A percentile compares a stretch with the other conserved stretches of the same genome.
Evolutionary conservation across 1,284 basidiomycete species (phyloP).

Genomic region (Hemileia vastatrix): DNA sequence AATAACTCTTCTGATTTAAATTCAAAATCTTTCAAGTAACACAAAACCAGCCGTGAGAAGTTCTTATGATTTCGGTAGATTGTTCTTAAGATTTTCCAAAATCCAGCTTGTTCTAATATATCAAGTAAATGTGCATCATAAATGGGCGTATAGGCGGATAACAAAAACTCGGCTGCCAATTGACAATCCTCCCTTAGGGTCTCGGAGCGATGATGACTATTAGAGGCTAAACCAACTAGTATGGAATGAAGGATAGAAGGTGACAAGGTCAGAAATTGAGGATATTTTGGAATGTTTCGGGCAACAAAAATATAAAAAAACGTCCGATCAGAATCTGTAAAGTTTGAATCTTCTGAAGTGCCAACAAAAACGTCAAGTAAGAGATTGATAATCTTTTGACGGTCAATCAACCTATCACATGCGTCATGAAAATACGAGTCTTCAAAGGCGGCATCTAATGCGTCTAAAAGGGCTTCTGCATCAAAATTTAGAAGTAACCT

Average conservation of each 20-base stretch:
- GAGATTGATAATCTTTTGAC: conserved; percentile 74
- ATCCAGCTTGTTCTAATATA: conserved; percentile 71
- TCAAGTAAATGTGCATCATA: conserved; percentile 51
- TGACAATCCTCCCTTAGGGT: conserved; percentile 79
- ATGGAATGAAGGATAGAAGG: conserved; percentile 63
- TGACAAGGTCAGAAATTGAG: conserved; percentile 68
- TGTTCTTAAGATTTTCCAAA: conserved; percentile 75
- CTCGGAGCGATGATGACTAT: conserved; percentile 58
- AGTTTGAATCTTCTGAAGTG: conserved; percentile 10
- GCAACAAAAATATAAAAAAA: conserved; percentile 93
- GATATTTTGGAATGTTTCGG: conserved; percentile 92
- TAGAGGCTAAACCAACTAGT: conserved; percentile 64
- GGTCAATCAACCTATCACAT: conserved; percentile 45
- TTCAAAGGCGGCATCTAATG: conserved; percentile 88
- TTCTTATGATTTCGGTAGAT: conserved; percentile 65
- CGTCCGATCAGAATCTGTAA: conserved; percentile 53
- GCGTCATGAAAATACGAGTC: conserved; percentile 74
- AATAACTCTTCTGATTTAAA: conserved; percentile 59
- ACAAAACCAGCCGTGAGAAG: conserved; percentile 64
- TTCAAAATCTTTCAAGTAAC: conserved; percentile 66
- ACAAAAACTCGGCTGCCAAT: conserved; percentile 85
- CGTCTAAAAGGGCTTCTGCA: conserved; percentile 86
- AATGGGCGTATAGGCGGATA: conserved; percentile 73
- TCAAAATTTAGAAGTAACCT: conserved; percentile 77
- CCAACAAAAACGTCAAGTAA: conserved; percentile 64